These are phyloP conservation scores for Metarhizium humberi DNA, from an alignment of 2,329 filamentous ascomycete species.

Conservation along the genomic window DNA sequence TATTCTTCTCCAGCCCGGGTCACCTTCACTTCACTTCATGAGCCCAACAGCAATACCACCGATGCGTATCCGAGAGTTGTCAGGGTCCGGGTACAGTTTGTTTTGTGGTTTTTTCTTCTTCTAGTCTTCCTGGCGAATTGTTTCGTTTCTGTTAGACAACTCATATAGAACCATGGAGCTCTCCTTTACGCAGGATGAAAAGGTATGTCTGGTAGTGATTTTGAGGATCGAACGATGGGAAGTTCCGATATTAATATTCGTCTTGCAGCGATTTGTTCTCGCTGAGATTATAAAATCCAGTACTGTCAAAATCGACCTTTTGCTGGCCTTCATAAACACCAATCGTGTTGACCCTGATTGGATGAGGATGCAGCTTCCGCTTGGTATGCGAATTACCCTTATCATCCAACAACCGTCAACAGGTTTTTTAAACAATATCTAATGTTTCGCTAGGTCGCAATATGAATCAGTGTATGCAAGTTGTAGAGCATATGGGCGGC, in stretches of 20 bases:
- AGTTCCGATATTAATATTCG: not conserved
- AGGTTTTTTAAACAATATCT: not conserved
- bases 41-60: not conserved
- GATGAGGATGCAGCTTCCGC: slow-evolving; percentile 38
- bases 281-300: slow-evolving; percentile 50
- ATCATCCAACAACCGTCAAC: not conserved
- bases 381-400: slow-evolving; percentile 25
- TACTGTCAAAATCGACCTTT: slow-evolving; percentile 33
- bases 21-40: slow-evolving; percentile 2
- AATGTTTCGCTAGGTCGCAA: slow-evolving; percentile 29
- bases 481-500: slow-evolving; percentile 28
- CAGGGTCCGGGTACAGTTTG: not conserved
- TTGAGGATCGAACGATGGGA: not conserved
- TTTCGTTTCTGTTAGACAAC: not conserved
- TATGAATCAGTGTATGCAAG: slow-evolving; percentile 35
- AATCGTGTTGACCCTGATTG: slow-evolving; percentile 33
- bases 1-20: slow-evolving; percentile 3
- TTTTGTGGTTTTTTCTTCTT: not conserved
- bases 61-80: not conserved
- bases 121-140: not conserved
- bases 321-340: slow-evolving; percentile 37
- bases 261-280: slow-evolving; percentile 42
- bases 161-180: slow-evolving; percentile 4
- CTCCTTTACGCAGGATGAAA: slow-evolving; percentile 7
- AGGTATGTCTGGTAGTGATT: slow-evolving; percentile 6